Conservation (phyloP, 768 basidiomycete genomes). For the Suillus americanus region DNA sequence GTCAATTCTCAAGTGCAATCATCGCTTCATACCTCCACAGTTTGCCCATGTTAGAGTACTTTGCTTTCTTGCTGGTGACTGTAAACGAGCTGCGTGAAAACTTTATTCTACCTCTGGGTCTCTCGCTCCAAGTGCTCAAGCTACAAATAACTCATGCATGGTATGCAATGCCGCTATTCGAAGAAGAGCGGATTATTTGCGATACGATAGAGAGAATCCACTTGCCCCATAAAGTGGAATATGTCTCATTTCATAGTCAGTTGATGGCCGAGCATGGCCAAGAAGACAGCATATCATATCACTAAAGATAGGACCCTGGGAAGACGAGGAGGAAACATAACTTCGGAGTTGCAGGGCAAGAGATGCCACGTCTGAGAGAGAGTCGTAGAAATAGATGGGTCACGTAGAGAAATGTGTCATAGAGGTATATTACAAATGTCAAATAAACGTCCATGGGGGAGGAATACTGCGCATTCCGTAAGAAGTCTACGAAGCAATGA, state of each 20-base stretch:
- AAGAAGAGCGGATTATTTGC: constrained; percentile 34
- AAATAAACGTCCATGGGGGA: not conserved
- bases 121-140: constrained; percentile 33
- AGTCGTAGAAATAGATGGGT: constrained; percentile 2
- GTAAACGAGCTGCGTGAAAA: constrained; percentile 33
- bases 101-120: constrained; percentile 32
- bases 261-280: constrained; percentile 23
- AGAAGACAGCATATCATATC: constrained; percentile 16
- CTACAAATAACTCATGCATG: constrained; percentile 35
- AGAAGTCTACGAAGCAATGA: constrained; percentile 1
- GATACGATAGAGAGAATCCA: constrained; percentile 29
- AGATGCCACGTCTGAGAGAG: not conserved
- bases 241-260: constrained; percentile 19
- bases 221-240: constrained; percentile 10
- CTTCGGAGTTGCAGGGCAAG: not conserved
- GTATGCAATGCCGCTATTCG: constrained; percentile 28
- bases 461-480: not conserved
- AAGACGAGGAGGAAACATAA: constrained; percentile 20
- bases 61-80: constrained; percentile 37
- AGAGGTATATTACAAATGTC: constrained; percentile 3
- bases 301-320: constrained; percentile 31
- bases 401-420: not conserved
- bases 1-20: constrained; percentile 28
- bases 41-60: constrained; percentile 31
- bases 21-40: constrained; percentile 30